Conservation (phyloP, 371 early-diverging fungal species). For the Circinella minor region DNA sequence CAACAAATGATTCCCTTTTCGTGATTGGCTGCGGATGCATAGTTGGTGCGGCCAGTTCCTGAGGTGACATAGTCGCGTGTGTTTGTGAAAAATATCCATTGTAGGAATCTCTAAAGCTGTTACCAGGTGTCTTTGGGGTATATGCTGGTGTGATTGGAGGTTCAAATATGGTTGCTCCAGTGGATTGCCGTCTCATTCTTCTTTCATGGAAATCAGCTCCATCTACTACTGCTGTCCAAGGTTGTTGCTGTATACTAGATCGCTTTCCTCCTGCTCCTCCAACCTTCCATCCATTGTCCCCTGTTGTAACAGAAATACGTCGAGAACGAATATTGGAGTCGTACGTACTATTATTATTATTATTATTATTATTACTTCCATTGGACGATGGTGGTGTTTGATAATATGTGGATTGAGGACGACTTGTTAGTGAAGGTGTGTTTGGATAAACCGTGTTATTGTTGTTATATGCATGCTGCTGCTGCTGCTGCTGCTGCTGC, state of each 20-base stretch:
- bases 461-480: neutral
- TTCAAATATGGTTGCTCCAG: slow-evolving; percentile 7
- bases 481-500: neutral
- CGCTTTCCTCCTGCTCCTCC: neutral
- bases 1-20: slow-evolving; percentile 19
- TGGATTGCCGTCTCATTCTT: slow-evolving; percentile 10
- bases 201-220: neutral
- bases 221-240: neutral
- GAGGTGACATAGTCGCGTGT: slow-evolving; percentile 15
- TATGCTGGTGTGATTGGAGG: slow-evolving; percentile 15
- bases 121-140: neutral
- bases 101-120: neutral
- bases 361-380: neutral
- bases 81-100: slow-evolving; percentile 17
- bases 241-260: neutral
- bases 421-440: neutral
- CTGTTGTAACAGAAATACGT: neutral
- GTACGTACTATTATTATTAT: neutral
- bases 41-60: neutral
- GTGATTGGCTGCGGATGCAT: neutral
- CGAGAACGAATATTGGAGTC: neutral
- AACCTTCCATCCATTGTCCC: slow-evolving; percentile 3
- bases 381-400: slow-evolving; percentile 2
- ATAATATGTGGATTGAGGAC: neutral
- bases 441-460: neutral